Percentiles rank a stretch among this genome's conserved stretches.
Evolutionary conservation across 768 basidiomycete species (phyloP).

Genomic region (Hirschioporus abietinus): DNA sequence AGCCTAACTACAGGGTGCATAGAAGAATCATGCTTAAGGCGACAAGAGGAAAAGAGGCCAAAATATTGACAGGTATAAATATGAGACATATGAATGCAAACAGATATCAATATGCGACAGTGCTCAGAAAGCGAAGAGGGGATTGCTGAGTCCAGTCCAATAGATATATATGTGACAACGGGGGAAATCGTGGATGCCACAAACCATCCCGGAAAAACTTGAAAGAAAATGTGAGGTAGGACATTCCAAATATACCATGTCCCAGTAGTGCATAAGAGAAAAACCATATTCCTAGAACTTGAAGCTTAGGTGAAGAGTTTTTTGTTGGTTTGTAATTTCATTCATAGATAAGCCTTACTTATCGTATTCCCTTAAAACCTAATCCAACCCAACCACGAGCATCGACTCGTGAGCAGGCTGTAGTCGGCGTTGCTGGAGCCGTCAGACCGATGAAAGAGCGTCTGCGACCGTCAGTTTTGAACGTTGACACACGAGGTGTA

Average conservation of each 20-base stretch:
- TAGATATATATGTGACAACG: background rate
- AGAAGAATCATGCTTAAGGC: background rate
- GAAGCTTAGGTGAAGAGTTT: background rate
- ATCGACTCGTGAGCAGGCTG: constrained; percentile 79
- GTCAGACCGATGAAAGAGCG: constrained; percentile 71
- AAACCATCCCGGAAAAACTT: background rate
- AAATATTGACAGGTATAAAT: background rate
- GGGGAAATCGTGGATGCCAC: background rate
- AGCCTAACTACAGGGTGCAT: background rate
- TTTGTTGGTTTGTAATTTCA: background rate
- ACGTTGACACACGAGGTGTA: constrained; percentile 68
- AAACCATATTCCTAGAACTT: background rate
- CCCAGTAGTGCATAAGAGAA: background rate
- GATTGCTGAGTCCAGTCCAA: background rate
- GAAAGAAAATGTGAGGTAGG: background rate
- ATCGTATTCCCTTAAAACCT: background rate
- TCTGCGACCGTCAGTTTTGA: constrained; percentile 54
- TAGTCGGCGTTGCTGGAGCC: constrained; percentile 67
- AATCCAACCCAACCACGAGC: constrained; percentile 70
- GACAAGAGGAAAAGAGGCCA: background rate
- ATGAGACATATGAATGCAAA: background rate
- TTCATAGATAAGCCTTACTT: background rate
- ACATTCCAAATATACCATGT: background rate
- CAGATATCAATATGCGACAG: background rate
- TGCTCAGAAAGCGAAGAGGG: constrained; percentile 1